phyloP scores from a whole-genome alignment of 306 rosid genomes.

The Amphicarpaea edgeworthii region DNA sequence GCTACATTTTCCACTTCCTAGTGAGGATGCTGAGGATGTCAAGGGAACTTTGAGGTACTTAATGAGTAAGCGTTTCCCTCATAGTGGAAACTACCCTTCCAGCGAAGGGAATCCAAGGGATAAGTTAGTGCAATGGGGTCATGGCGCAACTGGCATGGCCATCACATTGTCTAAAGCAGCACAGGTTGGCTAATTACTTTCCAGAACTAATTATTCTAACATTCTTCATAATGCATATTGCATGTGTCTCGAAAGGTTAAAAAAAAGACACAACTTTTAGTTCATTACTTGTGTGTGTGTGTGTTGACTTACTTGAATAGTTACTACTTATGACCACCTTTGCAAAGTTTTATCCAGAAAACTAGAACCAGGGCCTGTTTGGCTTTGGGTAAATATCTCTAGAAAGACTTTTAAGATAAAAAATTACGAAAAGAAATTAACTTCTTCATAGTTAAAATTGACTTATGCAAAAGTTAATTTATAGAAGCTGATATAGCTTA shows the following conservation, averaged over 20 bases:
- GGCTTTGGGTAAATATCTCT: too few species aligned
- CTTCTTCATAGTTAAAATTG: too few species aligned
- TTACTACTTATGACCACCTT: too few species aligned
- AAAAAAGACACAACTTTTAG: too few species aligned
- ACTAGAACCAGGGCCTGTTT: too few species aligned
- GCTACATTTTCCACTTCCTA: conserved; percentile 74
- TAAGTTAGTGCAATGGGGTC: conserved; percentile 90
- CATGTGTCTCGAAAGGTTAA: background rate
- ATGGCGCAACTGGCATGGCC: conserved; percentile 90
- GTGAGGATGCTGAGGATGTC: conserved; percentile 79
- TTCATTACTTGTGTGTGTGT: too few species aligned
- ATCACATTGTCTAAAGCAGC: conserved; percentile 89
- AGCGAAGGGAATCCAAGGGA: conserved; percentile 91
- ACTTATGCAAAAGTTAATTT: too few species aligned
- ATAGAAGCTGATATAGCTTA: too few species aligned
- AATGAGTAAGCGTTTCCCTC: conserved; percentile 85
- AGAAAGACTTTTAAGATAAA: too few species aligned
- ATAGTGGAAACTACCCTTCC: conserved; percentile 89
- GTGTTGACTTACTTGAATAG: too few species aligned
- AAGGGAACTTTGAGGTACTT: conserved; percentile 75
- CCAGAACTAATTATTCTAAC: background rate
- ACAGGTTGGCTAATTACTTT: conserved; percentile 70
- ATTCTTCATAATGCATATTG: background rate
- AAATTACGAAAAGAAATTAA: too few species aligned
- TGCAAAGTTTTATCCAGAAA: too few species aligned